These are phyloP conservation scores for Cladosporium sp. DNA, from an alignment of 2,329 filamentous ascomycete genomes.

Conservation along the genomic window DNA sequence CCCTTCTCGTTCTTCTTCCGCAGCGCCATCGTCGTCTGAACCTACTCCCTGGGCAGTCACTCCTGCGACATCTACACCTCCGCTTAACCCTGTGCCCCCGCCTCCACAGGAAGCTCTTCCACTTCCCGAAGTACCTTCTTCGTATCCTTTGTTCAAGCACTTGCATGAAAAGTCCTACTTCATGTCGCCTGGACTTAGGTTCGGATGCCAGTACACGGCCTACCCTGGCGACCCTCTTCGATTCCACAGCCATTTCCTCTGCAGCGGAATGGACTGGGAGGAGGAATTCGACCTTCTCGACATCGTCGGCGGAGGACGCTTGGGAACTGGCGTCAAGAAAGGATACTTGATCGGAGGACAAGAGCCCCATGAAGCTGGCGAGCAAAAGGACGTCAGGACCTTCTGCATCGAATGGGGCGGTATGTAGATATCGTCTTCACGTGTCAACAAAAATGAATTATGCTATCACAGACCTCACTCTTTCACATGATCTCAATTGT, in stretches of 20 bases:
- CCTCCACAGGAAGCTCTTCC: constrained; percentile 23
- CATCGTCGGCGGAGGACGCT: constrained; percentile 76
- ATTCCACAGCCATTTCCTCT: constrained; percentile 93
- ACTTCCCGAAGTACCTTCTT: constrained; percentile 40
- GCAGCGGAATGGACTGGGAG: constrained; percentile 80
- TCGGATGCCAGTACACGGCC: constrained; percentile 89
- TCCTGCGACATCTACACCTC: constrained; percentile 47
- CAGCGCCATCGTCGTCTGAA: constrained; percentile 15
- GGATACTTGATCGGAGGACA: constrained; percentile 80
- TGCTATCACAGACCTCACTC: not conserved
- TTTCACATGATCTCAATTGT: constrained; percentile 5
- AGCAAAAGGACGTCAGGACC: constrained; percentile 52
- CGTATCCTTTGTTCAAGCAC: constrained; percentile 75
- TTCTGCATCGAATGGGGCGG: constrained; percentile 94
- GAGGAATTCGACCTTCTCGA: constrained; percentile 81
- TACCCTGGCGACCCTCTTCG: constrained; percentile 93
- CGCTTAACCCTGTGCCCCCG: constrained; percentile 28
- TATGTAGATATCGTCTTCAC: constrained; percentile 57
- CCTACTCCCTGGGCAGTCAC: constrained; percentile 36
- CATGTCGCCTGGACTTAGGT: constrained; percentile 86
- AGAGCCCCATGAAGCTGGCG: constrained; percentile 37
- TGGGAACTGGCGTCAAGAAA: constrained; percentile 96
- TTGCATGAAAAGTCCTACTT: constrained; percentile 78
- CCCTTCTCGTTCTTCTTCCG: constrained; percentile 17
- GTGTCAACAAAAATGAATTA: not conserved